Evolutionary conservation across 2,329 filamentous ascomycete genomes (phyloP).

Genomic region (Penicillium sp.): DNA sequence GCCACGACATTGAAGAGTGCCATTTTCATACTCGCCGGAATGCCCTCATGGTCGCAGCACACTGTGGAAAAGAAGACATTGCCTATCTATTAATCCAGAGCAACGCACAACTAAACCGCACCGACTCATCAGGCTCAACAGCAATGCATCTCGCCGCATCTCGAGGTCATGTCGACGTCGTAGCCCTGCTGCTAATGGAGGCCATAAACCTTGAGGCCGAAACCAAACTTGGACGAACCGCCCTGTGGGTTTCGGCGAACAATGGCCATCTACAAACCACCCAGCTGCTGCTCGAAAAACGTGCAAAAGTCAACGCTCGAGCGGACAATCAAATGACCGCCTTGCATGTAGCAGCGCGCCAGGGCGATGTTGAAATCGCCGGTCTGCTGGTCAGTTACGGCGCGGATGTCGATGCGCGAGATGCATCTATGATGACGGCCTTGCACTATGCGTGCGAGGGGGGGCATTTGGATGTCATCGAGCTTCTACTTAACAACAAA

Average conservation of each 20-base stretch:
- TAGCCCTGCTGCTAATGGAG: conserved; percentile 28
- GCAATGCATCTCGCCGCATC: conserved; percentile 32
- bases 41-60: conserved; percentile 36
- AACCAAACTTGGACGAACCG: conserved; percentile 30
- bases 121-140: conserved; percentile 28
- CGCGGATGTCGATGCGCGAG: conserved; percentile 35
- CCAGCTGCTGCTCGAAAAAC: conserved; percentile 26
- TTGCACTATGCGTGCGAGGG: conserved; percentile 33
- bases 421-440: conserved; percentile 33
- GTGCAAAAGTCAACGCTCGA: conserved; percentile 33
- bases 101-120: conserved; percentile 27
- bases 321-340: conserved; percentile 31
- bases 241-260: conserved; percentile 34
- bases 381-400: conserved; percentile 28
- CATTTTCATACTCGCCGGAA: conserved; percentile 31
- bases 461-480: conserved; percentile 24
- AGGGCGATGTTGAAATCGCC: conserved; percentile 30
- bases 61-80: conserved; percentile 36
- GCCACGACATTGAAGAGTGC: conserved; percentile 27
- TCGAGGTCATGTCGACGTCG: conserved; percentile 26
- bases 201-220: conserved; percentile 27
- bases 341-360: conserved; percentile 32
- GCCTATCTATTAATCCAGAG: conserved; percentile 30
- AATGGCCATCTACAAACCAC: conserved; percentile 31
- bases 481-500: conserved; percentile 29